Conservation (phyloP, 257 asterid species). For the Solanum infundibuliforme region DNA sequence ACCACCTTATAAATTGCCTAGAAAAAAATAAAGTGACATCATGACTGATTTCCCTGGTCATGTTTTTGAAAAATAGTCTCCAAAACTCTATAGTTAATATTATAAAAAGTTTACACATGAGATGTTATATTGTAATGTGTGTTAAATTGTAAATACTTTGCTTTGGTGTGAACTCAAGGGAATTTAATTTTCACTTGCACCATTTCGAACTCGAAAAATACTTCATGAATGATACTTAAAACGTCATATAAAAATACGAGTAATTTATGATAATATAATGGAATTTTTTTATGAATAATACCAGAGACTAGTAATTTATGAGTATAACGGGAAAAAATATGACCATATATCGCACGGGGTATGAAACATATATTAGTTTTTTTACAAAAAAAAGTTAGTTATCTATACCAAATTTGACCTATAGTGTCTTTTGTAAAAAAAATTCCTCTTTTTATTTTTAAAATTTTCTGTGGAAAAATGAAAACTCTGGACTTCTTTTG, state of each 20-base stretch:
- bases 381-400: no score
- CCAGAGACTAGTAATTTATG: background rate
- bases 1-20: background rate
- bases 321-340: no score
- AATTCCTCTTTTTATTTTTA: background rate
- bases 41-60: background rate
- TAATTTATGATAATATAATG: no score
- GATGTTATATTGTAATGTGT: background rate
- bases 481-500: background rate
- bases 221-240: background rate
- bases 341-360: fast-evolving
- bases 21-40: background rate
- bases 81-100: background rate
- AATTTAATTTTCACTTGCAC: no score
- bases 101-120: background rate
- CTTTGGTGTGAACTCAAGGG: background rate
- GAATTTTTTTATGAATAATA: no score
- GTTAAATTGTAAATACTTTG: background rate
- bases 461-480: background rate
- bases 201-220: background rate
- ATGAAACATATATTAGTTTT: no score
- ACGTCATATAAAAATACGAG: no score
- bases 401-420: background rate
- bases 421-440: background rate
- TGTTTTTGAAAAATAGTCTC: background rate